Percentiles rank a stretch among this genome's conserved stretches.
Evolutionary conservation across 1,139 yeast species (phyloP).

Genomic region (Kazachstania sp.): DNA sequence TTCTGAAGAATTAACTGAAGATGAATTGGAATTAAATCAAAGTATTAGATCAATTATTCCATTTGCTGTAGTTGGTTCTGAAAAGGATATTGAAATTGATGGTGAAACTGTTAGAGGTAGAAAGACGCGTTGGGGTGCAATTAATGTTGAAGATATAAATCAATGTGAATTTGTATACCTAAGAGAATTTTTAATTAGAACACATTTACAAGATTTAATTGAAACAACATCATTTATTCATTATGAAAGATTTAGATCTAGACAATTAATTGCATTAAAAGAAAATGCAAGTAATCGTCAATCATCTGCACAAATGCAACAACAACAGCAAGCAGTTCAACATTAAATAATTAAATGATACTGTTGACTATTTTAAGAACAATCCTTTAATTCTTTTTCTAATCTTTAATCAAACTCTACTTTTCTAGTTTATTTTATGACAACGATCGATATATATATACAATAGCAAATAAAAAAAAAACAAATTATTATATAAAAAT

Average conservation of each 20-base stretch:
- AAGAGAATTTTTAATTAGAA: slow-evolving; percentile 88
- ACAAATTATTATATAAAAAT: neutral
- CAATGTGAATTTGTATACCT: slow-evolving; percentile 94
- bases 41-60: slow-evolving; percentile 79
- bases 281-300: slow-evolving; percentile 53
- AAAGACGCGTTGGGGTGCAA: slow-evolving; percentile 87
- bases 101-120: slow-evolving; percentile 85
- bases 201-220: slow-evolving; percentile 91
- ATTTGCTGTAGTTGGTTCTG: slow-evolving; percentile 94
- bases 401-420: too few relatives aligned
- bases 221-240: slow-evolving; percentile 86
- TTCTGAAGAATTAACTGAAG: slow-evolving; percentile 62
- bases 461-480: too few relatives aligned
- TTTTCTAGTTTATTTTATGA: too few relatives aligned
- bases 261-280: slow-evolving; percentile 88
- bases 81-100: slow-evolving; percentile 58
- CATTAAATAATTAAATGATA: neutral
- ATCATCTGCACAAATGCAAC: slow-evolving; percentile 13
- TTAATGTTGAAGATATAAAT: slow-evolving; percentile 83
- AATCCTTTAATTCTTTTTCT: too few relatives aligned
- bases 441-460: too few relatives aligned
- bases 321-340: neutral
- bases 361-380: too few relatives aligned
- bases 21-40: slow-evolving; percentile 68
- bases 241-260: slow-evolving; percentile 87